phyloP scores from a whole-genome alignment of 1,139 yeast genomes.

The Diutina sp. region DNA sequence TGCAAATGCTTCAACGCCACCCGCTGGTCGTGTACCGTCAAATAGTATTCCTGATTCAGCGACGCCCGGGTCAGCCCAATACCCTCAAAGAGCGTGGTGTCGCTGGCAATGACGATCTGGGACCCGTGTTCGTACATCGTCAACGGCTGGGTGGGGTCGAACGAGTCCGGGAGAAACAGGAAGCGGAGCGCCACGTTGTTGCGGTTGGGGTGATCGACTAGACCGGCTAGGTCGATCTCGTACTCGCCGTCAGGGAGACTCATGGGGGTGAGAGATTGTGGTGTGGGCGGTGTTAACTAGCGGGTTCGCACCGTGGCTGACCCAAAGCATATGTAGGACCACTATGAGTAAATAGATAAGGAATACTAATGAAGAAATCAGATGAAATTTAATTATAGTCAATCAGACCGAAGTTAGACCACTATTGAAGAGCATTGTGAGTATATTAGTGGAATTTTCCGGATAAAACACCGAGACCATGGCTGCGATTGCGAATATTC shows the following conservation, averaged over 20 bases:
- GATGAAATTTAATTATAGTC: too few species aligned
- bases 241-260: conserved; percentile 32
- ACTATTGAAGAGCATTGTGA: too few species aligned
- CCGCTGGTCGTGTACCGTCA: neutral
- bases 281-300: neutral
- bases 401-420: too few species aligned
- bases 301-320: neutral
- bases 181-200: conserved; percentile 25
- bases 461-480: too few species aligned
- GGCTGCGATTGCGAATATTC: too few species aligned
- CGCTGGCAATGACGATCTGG: neutral
- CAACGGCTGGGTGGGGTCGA: conserved; percentile 25
- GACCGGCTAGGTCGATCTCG: conserved; percentile 21
- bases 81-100: conserved; percentile 1
- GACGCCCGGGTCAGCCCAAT: neutral
- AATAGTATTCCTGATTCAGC: neutral
- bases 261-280: conserved; percentile 8
- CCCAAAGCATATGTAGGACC: too few species aligned
- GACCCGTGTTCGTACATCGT: conserved; percentile 4
- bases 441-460: too few species aligned
- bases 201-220: conserved; percentile 1
- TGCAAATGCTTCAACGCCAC: conserved; percentile 22
- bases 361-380: too few species aligned
- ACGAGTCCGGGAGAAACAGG: conserved; percentile 30
- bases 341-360: too few species aligned